Percentiles rank a stretch among this genome's conserved stretches.
Evolutionary conservation across 371 early-diverging fungal species (phyloP).

Genomic region (Syncephalis fuscata): DNA sequence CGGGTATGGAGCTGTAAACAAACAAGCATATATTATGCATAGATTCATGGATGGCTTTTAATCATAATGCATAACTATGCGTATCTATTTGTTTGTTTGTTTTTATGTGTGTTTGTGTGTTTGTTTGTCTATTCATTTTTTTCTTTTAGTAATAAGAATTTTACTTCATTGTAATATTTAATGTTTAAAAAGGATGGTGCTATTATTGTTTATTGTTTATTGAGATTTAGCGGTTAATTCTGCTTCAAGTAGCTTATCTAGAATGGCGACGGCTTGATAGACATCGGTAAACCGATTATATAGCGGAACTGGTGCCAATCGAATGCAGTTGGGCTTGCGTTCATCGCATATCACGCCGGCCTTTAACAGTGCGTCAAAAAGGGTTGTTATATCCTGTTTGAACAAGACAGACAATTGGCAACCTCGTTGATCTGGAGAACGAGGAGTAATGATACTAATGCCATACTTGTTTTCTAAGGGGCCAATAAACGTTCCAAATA

Average conservation of each 20-base stretch:
- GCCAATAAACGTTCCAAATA: slow-evolving; percentile 58
- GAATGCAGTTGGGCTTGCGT: slow-evolving; percentile 81
- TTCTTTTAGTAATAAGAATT: neutral
- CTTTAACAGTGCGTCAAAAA: slow-evolving; percentile 22
- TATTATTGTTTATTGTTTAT: too few species aligned
- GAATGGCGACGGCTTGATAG: slow-evolving; percentile 17
- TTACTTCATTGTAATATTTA: neutral
- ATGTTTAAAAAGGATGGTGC: too few species aligned
- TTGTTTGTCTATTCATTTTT: too few species aligned
- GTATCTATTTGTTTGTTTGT: too few species aligned
- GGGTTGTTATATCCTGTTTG: slow-evolving; percentile 21
- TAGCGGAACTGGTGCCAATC: slow-evolving; percentile 79
- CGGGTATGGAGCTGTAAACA: slow-evolving; percentile 59
- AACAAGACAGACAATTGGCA: slow-evolving; percentile 73
- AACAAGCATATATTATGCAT: too few species aligned
- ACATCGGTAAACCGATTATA: slow-evolving; percentile 82
- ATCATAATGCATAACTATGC: too few species aligned
- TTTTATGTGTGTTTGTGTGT: too few species aligned
- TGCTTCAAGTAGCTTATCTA: too few species aligned
- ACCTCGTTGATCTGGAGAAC: slow-evolving; percentile 58
- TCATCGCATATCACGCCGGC: slow-evolving; percentile 79
- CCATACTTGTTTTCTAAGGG: slow-evolving; percentile 11
- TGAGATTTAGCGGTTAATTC: too few species aligned
- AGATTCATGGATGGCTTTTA: too few species aligned
- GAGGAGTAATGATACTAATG: slow-evolving; percentile 61